These are phyloP conservation scores for Umbelopsis ramanniana DNA, from an alignment of 192 early-diverging fungal species.

Conservation along the genomic window DNA sequence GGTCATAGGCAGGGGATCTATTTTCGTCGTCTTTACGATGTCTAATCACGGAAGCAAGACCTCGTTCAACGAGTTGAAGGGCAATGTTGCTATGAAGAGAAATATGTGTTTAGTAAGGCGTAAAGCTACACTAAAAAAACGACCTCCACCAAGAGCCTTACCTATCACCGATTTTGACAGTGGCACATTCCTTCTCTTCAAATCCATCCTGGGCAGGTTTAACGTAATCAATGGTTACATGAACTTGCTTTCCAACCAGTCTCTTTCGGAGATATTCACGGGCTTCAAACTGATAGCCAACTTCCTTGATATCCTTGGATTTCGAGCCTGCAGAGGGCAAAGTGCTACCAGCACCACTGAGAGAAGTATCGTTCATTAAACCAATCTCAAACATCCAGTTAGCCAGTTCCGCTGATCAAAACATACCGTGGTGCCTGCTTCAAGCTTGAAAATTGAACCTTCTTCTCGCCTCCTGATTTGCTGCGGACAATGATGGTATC, in stretches of 20 bases:
- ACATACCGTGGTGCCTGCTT: slow-evolving; percentile 40
- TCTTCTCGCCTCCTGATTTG: slow-evolving; percentile 41
- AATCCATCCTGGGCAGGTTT: slow-evolving; percentile 88
- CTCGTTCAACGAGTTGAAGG: slow-evolving; percentile 60
- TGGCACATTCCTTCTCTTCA: slow-evolving; percentile 88
- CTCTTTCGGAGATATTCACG: slow-evolving; percentile 87
- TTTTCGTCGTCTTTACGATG: slow-evolving; percentile 87
- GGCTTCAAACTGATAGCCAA: slow-evolving; percentile 85
- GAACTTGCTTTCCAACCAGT: slow-evolving; percentile 85
- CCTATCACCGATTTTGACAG: slow-evolving; percentile 66
- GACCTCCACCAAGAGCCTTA: slow-evolving; percentile 14
- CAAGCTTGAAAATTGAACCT: slow-evolving; percentile 49
- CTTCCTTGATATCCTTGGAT: slow-evolving; percentile 71
- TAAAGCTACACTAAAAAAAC: not conserved
- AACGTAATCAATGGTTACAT: slow-evolving; percentile 78
- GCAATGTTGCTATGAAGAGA: slow-evolving; percentile 51
- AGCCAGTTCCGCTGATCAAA: not conserved
- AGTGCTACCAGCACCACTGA: slow-evolving; percentile 25
- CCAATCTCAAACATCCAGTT: not conserved
- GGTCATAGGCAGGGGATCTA: slow-evolving; percentile 86
- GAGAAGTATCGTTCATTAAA: not conserved
- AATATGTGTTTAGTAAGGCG: not conserved
- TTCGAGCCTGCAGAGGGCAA: slow-evolving; percentile 51
- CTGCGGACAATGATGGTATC: slow-evolving; percentile 56
- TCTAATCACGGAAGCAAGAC: slow-evolving; percentile 80